phyloP scores from a whole-genome alignment of 1,284 basidiomycete genomes.

The Nidula niveotomentosa region DNA sequence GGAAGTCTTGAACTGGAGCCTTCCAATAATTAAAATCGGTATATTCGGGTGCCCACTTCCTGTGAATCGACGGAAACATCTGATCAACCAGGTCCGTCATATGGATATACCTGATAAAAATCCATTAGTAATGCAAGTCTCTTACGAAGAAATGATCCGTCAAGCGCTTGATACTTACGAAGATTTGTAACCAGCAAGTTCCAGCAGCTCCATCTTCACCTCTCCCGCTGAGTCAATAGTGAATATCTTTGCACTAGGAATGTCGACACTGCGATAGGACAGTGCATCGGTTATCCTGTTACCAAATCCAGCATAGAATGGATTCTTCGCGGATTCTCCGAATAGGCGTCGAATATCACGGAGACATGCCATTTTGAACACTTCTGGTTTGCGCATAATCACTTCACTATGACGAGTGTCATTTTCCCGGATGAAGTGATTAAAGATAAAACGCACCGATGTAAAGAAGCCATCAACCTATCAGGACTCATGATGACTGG shows the following conservation, averaged over 20 bases:
- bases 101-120: conserved; percentile 72
- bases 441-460: conserved; percentile 61
- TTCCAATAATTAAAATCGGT: conserved; percentile 99
- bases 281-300: conserved; percentile 98
- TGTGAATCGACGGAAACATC: conserved; percentile 97
- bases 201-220: conserved; percentile 96
- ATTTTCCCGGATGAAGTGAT: neutral
- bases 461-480: conserved; percentile 90
- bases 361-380: conserved; percentile 99
- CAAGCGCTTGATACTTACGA: conserved; percentile 53
- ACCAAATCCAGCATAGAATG: conserved; percentile 98
- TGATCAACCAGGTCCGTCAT: conserved; percentile 99
- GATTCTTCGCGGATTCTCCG: conserved; percentile 67
- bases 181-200: conserved; percentile 95
- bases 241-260: conserved; percentile 94
- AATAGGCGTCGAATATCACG: conserved; percentile 96
- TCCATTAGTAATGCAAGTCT: neutral
- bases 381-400: conserved; percentile 98
- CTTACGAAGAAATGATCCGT: neutral
- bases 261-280: conserved; percentile 94
- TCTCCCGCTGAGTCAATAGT: conserved; percentile 96
- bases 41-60: conserved; percentile 86
- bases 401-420: conserved; percentile 66
- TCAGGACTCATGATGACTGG: conserved; percentile 99
- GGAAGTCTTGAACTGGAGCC: conserved; percentile 72